These are phyloP conservation scores for Mycosphaerella arachidis DNA, from an alignment of 2,329 filamentous ascomycete genomes.

Conservation along the genomic window DNA sequence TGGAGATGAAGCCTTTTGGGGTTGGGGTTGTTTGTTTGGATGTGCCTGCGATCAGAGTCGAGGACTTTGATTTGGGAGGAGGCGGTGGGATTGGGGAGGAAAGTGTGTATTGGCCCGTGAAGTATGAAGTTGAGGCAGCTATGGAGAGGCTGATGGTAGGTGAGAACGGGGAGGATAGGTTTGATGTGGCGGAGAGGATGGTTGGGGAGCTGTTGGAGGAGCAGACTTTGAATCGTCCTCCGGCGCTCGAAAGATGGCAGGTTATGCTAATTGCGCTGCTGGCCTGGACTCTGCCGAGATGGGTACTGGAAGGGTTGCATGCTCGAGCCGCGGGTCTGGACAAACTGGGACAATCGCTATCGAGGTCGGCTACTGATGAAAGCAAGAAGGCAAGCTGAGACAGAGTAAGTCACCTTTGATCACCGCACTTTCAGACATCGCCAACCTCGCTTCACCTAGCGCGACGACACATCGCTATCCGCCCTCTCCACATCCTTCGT, in stretches of 20 bases:
- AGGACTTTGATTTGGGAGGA: slow-evolving; percentile 8
- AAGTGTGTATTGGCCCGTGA: slow-evolving; percentile 48
- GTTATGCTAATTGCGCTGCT: slow-evolving; percentile 10
- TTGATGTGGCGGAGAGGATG: slow-evolving; percentile 8
- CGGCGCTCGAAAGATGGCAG: slow-evolving; percentile 14
- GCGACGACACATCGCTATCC: slow-evolving; percentile 3
- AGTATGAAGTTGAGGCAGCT: slow-evolving; percentile 32
- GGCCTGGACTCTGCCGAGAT: slow-evolving; percentile 15
- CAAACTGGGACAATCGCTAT: slow-evolving; percentile 2
- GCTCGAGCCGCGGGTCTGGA: slow-evolving; percentile 8
- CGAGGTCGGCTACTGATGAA: not conserved
- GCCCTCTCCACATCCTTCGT: slow-evolving; percentile 6
- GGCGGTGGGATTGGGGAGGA: slow-evolving; percentile 42
- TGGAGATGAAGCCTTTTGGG: slow-evolving; percentile 29
- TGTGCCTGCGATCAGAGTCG: slow-evolving; percentile 11
- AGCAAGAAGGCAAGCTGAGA: not conserved
- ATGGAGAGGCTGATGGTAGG: slow-evolving; percentile 4
- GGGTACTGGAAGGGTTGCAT: slow-evolving; percentile 10
- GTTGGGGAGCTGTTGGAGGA: slow-evolving; percentile 14
- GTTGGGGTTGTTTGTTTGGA: slow-evolving; percentile 26
- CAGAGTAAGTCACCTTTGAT: no score
- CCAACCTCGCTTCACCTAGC: not conserved
- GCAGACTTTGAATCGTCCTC: slow-evolving; percentile 1
- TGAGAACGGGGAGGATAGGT: slow-evolving; percentile 12
- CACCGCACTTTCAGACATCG: no score